Evolutionary conservation across 345 rosid genomes (phyloP).

Genomic region (Eucalyptus sideroxylon): DNA sequence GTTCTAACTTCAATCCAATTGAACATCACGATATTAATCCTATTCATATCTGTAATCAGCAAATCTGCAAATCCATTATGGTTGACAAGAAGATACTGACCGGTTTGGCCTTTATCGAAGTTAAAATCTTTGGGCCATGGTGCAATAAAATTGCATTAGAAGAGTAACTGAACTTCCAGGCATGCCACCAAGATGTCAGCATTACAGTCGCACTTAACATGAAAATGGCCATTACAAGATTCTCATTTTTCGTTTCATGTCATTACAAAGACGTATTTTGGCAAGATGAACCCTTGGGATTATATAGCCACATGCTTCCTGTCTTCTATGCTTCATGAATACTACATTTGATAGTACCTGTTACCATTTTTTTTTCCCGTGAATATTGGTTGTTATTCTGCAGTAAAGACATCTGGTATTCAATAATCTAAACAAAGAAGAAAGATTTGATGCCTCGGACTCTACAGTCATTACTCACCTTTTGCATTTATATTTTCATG

Average conservation of each 20-base stretch:
- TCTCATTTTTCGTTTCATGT: background rate
- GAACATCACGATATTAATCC: background rate
- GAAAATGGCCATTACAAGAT: background rate
- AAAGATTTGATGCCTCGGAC: background rate
- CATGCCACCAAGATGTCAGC: background rate
- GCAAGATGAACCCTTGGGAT: background rate
- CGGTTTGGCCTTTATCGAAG: background rate
- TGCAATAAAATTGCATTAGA: background rate
- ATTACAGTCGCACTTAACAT: background rate
- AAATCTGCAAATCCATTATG: background rate
- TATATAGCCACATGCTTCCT: background rate
- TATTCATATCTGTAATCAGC: background rate
- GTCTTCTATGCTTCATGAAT: background rate
- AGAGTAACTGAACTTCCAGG: background rate
- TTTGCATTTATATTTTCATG: background rate
- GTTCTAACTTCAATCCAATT: background rate
- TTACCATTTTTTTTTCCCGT: background rate
- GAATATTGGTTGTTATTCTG: background rate
- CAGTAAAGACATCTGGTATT: background rate
- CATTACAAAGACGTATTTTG: background rate
- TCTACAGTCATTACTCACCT: background rate
- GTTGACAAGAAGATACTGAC: background rate
- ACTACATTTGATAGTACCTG: background rate
- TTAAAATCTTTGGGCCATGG: background rate
- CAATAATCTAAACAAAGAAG: background rate